Conservation (phyloP, 2,329 filamentous ascomycete species). For the Chaetomiaceae sp. region DNA sequence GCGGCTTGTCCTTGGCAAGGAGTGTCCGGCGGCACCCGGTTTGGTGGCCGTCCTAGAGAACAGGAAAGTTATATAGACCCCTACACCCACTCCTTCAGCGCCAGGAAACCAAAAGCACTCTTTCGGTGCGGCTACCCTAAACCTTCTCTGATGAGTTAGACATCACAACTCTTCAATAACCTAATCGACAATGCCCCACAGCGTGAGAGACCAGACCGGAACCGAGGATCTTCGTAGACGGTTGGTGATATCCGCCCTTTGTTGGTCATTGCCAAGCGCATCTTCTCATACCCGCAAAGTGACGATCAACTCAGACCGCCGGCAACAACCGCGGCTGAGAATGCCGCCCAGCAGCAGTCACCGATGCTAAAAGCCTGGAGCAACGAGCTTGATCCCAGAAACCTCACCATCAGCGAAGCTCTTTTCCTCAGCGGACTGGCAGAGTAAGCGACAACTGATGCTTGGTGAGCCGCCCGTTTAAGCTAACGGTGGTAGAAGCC, state of each 20-base stretch:
- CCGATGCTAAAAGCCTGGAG: slow-evolving; percentile 27
- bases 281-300: slow-evolving; percentile 12
- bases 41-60: neutral
- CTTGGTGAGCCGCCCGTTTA: neutral
- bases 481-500: slow-evolving; percentile 3
- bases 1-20: slow-evolving; percentile 1
- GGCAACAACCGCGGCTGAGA: neutral
- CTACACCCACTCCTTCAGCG: neutral
- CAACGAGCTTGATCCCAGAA: slow-evolving; percentile 21
- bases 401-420: slow-evolving; percentile 27
- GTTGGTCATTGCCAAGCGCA: neutral
- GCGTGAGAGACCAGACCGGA: slow-evolving; percentile 14
- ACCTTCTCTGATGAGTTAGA: slow-evolving; percentile 5
- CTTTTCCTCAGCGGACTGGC: slow-evolving; percentile 12
- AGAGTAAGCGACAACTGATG: slow-evolving; percentile 4
- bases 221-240: slow-evolving; percentile 6
- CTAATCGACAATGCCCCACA: slow-evolving; percentile 22
- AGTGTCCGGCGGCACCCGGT: neutral
- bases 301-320: slow-evolving; percentile 1
- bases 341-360: slow-evolving; percentile 9
- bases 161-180: neutral
- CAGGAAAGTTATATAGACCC: slow-evolving; percentile 13
- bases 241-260: slow-evolving; percentile 14
- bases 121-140: neutral
- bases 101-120: neutral